Evolutionary conservation across 2,329 filamentous ascomycete genomes (phyloP), one percentile per base, ranked within the genome.

Genomic region (Phaeosphaeriaceae sp.): DNA sequence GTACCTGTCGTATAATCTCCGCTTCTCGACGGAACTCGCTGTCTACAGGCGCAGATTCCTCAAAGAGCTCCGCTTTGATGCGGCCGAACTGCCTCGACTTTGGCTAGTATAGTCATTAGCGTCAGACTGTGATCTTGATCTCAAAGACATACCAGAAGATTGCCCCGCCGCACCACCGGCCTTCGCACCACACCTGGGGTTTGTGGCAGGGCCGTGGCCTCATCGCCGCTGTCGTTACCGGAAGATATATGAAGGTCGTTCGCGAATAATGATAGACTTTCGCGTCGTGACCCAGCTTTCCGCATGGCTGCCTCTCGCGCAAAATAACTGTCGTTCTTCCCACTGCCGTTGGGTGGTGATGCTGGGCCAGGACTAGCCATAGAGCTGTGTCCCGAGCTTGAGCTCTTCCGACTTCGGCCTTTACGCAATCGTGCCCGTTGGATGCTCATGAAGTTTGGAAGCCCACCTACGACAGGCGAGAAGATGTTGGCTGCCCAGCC

Each of bases 11-110:
- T 62, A 99, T 92, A 5, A 98, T 95, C 78, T 98, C 94, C 40
- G 94, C 93, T 81, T 99, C 95, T 41, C 93, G 89, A 52, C 91
- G 89, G 56, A 92, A 88, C 76, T 99, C 95, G 44, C 90, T 90
- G 69, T 99, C 95, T 10, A 96, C 83, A 0, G 95, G 95, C 0
- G 93, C 88, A 17, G 87, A 86, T 79, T 99, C 95, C 79, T 99
- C 95, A 56, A 91, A 84, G 0, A 99, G 84, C 3, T 93, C 93
- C 9, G 94, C 95, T 60, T 91, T 88, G 65, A 99, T 97, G 11
- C 95, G 89, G 5, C 93, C 93, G 76, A 99, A 99, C 0, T 90
- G 93, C 79, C 97, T 96, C 0, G 94, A 95, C 82, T 98, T 99
- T 13, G 96, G 95, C 91, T 96, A 66, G 3, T 10, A 51, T 56